phyloP scores from a whole-genome alignment of 352 stramenopile species.

The Globisporangium mamillatum region DNA sequence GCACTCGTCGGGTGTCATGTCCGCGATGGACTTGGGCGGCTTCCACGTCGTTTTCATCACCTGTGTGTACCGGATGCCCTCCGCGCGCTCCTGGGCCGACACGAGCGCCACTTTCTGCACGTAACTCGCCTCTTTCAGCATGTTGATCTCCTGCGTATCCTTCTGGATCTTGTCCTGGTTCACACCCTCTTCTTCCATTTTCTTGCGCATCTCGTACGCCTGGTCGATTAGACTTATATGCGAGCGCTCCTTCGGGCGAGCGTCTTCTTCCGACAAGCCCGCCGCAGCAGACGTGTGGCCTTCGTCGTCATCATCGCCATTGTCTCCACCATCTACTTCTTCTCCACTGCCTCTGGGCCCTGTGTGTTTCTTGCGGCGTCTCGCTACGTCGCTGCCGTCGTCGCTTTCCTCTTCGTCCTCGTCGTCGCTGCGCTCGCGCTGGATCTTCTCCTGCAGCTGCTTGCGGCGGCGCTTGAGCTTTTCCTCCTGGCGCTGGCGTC shows the following conservation, averaged over 20 bases:
- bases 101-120: slow-evolving; percentile 96
- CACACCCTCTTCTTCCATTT: slow-evolving; percentile 67
- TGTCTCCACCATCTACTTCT: slow-evolving; percentile 13
- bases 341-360: not conserved
- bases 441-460: slow-evolving; percentile 50
- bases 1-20: slow-evolving; percentile 86
- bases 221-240: slow-evolving; percentile 79
- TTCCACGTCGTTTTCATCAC: slow-evolving; percentile 91
- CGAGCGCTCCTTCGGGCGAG: slow-evolving; percentile 36
- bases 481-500: slow-evolving; percentile 66
- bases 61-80: slow-evolving; percentile 91
- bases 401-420: slow-evolving; percentile 20
- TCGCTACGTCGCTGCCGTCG: slow-evolving; percentile 2
- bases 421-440: slow-evolving; percentile 36
- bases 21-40: slow-evolving; percentile 81
- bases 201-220: slow-evolving; percentile 81
- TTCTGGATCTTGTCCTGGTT: slow-evolving; percentile 81
- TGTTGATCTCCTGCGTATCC: slow-evolving; percentile 87
- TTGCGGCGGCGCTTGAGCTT: slow-evolving; percentile 48
- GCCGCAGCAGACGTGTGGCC: slow-evolving; percentile 13
- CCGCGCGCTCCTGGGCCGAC: slow-evolving; percentile 89
- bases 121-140: slow-evolving; percentile 94
- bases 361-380: slow-evolving; percentile 8
- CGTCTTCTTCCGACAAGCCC: slow-evolving; percentile 8
- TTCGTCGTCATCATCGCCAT: slow-evolving; percentile 12